phyloP scores from a whole-genome alignment of 2,329 filamentous ascomycete species.

The Pleomassaria siparia region DNA sequence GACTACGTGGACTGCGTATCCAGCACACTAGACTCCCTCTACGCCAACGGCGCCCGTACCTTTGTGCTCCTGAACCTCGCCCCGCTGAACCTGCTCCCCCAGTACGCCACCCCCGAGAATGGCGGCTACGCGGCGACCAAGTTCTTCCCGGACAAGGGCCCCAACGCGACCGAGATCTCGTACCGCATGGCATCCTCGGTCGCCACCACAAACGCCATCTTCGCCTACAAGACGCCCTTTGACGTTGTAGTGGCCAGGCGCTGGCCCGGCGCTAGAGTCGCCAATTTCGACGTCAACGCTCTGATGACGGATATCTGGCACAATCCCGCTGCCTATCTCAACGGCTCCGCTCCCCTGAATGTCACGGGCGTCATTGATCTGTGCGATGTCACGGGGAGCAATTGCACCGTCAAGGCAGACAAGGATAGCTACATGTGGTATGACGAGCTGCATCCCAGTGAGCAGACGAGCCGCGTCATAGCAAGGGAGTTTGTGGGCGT shows the following conservation, averaged over 20 bases:
- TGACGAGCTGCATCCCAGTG: slow-evolving; percentile 72
- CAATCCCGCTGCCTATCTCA: slow-evolving; percentile 63
- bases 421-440: slow-evolving; percentile 69
- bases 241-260: slow-evolving; percentile 45
- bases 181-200: slow-evolving; percentile 57
- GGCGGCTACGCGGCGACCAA: slow-evolving; percentile 47
- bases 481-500: slow-evolving; percentile 60
- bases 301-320: slow-evolving; percentile 65
- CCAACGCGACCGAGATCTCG: slow-evolving; percentile 54
- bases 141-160: slow-evolving; percentile 51
- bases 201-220: slow-evolving; percentile 54
- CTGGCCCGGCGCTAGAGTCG: slow-evolving; percentile 60
- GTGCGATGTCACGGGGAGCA: slow-evolving; percentile 49
- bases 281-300: slow-evolving; percentile 66
- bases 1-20: slow-evolving; percentile 72
- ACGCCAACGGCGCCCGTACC: slow-evolving; percentile 65
- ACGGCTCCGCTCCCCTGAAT: slow-evolving; percentile 62
- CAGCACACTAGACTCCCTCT: slow-evolving; percentile 62
- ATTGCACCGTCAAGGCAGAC: slow-evolving; percentile 39
- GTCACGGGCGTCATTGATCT: slow-evolving; percentile 60
- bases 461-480: slow-evolving; percentile 61
- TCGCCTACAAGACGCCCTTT: slow-evolving; percentile 54
- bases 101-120: slow-evolving; percentile 60
- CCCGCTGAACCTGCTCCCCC: slow-evolving; percentile 67
- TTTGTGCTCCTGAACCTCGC: slow-evolving; percentile 73